phyloP scores from a whole-genome alignment of 331 rosid species.

The Quercus lobata region DNA sequence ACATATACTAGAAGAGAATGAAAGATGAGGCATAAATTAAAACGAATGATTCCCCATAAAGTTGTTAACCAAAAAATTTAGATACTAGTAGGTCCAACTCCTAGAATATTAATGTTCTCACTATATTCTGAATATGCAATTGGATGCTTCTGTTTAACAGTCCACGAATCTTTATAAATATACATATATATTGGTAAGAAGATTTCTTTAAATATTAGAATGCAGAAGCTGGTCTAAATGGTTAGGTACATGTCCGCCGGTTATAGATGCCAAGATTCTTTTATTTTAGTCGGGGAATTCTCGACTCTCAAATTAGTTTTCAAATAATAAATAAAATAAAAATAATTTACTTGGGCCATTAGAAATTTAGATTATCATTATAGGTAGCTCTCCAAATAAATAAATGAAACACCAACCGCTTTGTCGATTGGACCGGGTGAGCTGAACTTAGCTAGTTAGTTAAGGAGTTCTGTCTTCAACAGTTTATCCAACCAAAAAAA shows the following conservation, averaged over 20 bases:
- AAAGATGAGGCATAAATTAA: background rate
- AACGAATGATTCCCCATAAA: background rate
- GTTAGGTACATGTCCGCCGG: constrained; percentile 30
- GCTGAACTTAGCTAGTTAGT: constrained; percentile 13
- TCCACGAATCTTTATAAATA: background rate
- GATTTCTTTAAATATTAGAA: constrained; percentile 15
- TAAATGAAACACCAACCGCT: background rate
- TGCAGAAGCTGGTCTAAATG: constrained; percentile 27
- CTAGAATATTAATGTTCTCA: background rate
- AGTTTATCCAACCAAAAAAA: no score
- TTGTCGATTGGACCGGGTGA: background rate
- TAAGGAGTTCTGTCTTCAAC: background rate
- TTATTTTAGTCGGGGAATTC: background rate
- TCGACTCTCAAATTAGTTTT: background rate
- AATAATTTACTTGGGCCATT: background rate
- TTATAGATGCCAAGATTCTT: background rate
- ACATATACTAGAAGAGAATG: background rate
- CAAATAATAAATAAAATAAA: background rate
- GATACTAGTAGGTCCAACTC: background rate
- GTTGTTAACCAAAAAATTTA: background rate
- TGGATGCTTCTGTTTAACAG: background rate
- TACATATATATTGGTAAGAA: background rate
- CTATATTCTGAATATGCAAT: background rate
- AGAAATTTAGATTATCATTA: constrained; percentile 5
- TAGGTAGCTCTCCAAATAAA: no score